Evolutionary conservation across 2,329 filamentous ascomycete species (phyloP), one percentile per base, ranked within the genome.

Genomic region (Alternaria conjuncta): DNA sequence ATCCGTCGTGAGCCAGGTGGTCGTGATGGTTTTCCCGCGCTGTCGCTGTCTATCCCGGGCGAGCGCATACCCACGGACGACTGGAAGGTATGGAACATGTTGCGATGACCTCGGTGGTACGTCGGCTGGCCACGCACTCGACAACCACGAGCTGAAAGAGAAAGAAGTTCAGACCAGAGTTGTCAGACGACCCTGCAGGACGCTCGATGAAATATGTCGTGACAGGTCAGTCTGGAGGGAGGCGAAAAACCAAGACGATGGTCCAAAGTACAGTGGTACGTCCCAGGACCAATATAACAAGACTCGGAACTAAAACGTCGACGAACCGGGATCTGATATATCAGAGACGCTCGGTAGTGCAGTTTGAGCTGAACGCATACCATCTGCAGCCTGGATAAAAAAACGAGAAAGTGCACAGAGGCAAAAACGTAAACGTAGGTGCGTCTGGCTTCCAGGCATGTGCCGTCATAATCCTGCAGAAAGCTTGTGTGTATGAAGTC

Each of bases 21-120:
- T 8, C 76, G 78, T 57, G 72, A 70, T 58, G 75, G 75, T 68
- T 81, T 83, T 47, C 74, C 73, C 12, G 73, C 61, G 30, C 71
- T 73, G 49, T 79, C 76, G 23, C 73, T 77, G 41, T 79, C 79
- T 46, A 71, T 73, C 46, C 73, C 71, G 30, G 72, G 72, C 45
- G 76, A 78, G 44, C 74, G 75, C 62, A 76, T 67, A 30, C 72
- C 76, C 47, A 69, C 71, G 8, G 79, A 74, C 15, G 77, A 77
- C 57, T 82, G 81, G 62, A 84, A 84, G 6, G 82, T 83, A 68
- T 83, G 81, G 67, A 82, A 84, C 82, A 83, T 83, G 68, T 44
- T 65, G 58, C 5, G 56, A 12, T 60, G 53, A 21, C 45, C 46
- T 54, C 50, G 55, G 36, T 28, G 43, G 47, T 32, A 44, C 26